Evolutionary conservation across 306 rosid species (phyloP), one percentile per base, ranked within the genome.

Genomic region (Vigna radiata): DNA sequence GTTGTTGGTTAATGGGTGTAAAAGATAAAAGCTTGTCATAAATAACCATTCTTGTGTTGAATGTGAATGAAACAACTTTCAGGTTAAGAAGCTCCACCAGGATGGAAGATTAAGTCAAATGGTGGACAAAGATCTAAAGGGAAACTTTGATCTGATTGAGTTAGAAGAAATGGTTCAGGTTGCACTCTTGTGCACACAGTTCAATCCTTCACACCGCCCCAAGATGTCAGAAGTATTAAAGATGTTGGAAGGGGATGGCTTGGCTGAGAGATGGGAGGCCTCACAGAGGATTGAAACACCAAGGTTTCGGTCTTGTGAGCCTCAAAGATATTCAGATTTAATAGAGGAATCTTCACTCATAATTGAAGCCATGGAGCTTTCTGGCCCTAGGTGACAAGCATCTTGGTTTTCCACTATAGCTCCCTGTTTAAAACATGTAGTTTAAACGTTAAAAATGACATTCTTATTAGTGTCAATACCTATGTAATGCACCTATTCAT

Each of bases 181-280:
- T 70, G 94, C 99, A 27, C 90, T 96, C 61, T 72, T 96, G 46
- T 89, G 98, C 18, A 96, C 99, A 78, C 96, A 91, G 56, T 96
- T 96, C 78, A 96, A 88, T 82, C 99, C 99, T 46, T 81, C 85
- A 31, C 85, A 89, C 84, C 91, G 98, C 46, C 99, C 99, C 5
- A 96, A 90, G 82, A 91, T 92, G 99, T 96, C 97, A 0, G 99
- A 96, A 71, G 98, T 88, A 15, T 72, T 96, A 44, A 96, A 96
- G 87, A 92, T 96, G 99, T 79, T 96, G 72, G 99, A 91, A 89
- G 99, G 98, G 1, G 99, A 96, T 75, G 99, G 99, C 9, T 87
- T 96, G 67, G 93, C 96, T 4, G 99, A 96, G 83, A 96, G 90
- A 88, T 96, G 99, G 99, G 99, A 92, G 75, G 96, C 94, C 13